A percentile compares a stretch with the other conserved stretches of the same genome.
These are phyloP conservation scores for Colletotrichum sp. DNA, from an alignment of 2,329 filamentous ascomycete genomes.

Conservation along the genomic window DNA sequence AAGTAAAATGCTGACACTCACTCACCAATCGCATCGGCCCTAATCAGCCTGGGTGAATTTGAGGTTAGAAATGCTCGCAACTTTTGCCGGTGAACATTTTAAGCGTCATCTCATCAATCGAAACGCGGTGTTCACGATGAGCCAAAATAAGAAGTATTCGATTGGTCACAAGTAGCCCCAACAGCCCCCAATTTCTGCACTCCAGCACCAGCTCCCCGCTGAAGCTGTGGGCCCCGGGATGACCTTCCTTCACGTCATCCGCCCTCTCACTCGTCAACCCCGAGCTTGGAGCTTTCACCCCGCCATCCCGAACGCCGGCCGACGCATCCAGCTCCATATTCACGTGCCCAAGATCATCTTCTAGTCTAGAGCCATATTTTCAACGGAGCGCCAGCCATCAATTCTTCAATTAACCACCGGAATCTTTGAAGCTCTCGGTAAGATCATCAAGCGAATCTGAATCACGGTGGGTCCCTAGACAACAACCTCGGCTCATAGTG, in stretches of 20 bases:
- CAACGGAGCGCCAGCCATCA: no score
- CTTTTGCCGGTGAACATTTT: not conserved
- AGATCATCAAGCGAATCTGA: not conserved
- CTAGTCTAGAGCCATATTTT: no score
- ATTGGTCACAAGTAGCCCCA: not conserved
- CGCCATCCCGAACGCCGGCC: not conserved
- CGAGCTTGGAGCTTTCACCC: not conserved
- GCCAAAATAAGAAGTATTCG: not conserved
- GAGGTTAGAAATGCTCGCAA: not conserved
- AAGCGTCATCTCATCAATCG: not conserved
- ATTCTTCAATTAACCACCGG: no score
- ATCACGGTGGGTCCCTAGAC: not conserved
- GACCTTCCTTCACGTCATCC: not conserved
- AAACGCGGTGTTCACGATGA: not conserved
- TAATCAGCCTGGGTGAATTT: not conserved
- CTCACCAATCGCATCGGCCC: not conserved
- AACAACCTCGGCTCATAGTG: not conserved
- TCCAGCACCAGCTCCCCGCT: not conserved
- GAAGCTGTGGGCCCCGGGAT: not conserved
- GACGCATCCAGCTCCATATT: not conserved
- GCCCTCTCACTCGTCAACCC: not conserved
- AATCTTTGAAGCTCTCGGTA: not conserved
- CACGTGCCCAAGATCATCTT: not conserved
- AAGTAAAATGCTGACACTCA: not conserved
- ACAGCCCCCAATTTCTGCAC: not conserved